phyloP scores from a whole-genome alignment of 2,329 filamentous ascomycete genomes.

The Cladosporium velox region DNA sequence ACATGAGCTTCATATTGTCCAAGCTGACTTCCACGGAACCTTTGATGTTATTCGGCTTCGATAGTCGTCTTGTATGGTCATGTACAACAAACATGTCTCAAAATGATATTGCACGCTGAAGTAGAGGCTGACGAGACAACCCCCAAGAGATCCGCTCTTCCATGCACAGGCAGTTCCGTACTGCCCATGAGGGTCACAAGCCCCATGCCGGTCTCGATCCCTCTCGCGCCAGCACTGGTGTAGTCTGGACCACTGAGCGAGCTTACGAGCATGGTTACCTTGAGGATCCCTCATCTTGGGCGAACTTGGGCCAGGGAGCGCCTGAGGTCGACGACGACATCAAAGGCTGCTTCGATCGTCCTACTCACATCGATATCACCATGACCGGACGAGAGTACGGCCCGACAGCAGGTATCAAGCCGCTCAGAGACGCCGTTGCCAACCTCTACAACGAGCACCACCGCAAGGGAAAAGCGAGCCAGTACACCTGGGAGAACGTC shows the following conservation, averaged over 20 bases:
- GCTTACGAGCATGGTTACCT: constrained; percentile 84
- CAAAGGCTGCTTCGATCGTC: constrained; percentile 81
- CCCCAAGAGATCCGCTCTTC: constrained; percentile 73
- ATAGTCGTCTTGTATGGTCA: background rate
- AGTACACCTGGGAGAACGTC: constrained; percentile 98
- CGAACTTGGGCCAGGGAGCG: constrained; percentile 90
- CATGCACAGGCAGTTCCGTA: constrained; percentile 85
- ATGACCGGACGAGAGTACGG: constrained; percentile 82
- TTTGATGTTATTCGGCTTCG: background rate
- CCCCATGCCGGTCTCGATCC: constrained; percentile 90
- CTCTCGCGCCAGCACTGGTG: constrained; percentile 84
- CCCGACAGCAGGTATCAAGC: constrained; percentile 91
- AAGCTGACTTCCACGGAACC: background rate
- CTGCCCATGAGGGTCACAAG: constrained; percentile 86
- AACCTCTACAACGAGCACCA: constrained; percentile 92
- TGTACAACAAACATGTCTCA: background rate
- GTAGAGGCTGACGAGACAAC: constrained; percentile 21
- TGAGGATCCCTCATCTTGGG: constrained; percentile 81
- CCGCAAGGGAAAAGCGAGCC: constrained; percentile 78
- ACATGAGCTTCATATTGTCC: background rate
- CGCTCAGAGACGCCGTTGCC: constrained; percentile 84
- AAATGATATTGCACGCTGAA: background rate
- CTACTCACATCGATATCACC: constrained; percentile 74
- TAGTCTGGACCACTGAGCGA: constrained; percentile 89
- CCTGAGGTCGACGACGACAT: constrained; percentile 89